phyloP scores from a whole-genome alignment of 2,329 filamentous ascomycete genomes.

The Tolypocladium paradoxum region DNA sequence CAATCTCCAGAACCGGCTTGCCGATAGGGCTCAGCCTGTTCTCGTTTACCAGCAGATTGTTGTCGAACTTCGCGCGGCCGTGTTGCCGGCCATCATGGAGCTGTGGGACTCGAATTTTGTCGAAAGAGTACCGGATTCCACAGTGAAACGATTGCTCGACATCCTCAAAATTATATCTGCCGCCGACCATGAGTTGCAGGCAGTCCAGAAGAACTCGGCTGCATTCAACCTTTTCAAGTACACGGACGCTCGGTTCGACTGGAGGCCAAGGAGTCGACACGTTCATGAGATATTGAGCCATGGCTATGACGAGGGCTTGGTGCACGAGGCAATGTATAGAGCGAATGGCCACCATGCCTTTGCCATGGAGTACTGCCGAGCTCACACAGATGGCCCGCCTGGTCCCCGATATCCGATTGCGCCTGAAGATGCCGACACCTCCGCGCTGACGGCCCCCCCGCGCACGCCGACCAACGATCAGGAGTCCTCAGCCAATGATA shows the following conservation, averaged over 20 bases:
- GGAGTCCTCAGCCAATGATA: constrained; percentile 11
- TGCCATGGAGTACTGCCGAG: constrained; percentile 65
- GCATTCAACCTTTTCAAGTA: constrained; percentile 32
- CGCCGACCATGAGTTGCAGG: constrained; percentile 63
- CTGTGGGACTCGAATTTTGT: constrained; percentile 82
- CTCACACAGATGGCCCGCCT: constrained; percentile 45
- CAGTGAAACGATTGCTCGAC: constrained; percentile 70
- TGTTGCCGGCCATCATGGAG: constrained; percentile 63
- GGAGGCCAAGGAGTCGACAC: constrained; percentile 23
- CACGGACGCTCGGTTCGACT: constrained; percentile 33
- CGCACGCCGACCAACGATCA: constrained; percentile 9
- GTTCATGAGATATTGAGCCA: constrained; percentile 18
- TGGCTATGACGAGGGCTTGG: constrained; percentile 46
- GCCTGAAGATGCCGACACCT: constrained; percentile 38
- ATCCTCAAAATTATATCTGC: constrained; percentile 70
- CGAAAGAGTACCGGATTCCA: constrained; percentile 66
- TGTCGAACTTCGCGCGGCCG: constrained; percentile 71
- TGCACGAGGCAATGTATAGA: constrained; percentile 70
- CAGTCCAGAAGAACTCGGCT: constrained; percentile 41
- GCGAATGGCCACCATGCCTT: constrained; percentile 54
- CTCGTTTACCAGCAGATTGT: constrained; percentile 60
- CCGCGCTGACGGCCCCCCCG: constrained; percentile 16
- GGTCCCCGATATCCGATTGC: constrained; percentile 59
- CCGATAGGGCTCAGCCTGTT: constrained; percentile 29
- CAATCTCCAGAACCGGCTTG: constrained; percentile 27